Evolutionary conservation across 2,329 filamentous ascomycete genomes (phyloP).

Genomic region (Mycosphaerella arachidis): DNA sequence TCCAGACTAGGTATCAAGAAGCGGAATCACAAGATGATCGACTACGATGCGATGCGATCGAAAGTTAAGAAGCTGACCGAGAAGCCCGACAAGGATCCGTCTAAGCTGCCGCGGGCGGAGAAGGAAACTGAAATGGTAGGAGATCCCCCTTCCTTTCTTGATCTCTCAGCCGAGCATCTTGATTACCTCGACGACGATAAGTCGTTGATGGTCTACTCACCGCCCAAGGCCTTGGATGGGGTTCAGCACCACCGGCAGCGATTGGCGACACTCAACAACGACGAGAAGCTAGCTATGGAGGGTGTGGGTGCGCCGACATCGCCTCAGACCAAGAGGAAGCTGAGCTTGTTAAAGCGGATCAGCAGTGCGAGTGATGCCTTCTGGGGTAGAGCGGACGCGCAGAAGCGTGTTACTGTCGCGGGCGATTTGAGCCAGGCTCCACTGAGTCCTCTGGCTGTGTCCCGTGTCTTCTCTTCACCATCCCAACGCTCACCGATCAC

Average conservation of each 20-base stretch:
- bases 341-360: conserved; percentile 12
- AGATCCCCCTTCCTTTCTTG: conserved; percentile 14
- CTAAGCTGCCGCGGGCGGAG: conserved; percentile 90
- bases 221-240: conserved; percentile 26
- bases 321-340: conserved; percentile 6
- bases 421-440: background rate
- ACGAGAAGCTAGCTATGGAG: conserved; percentile 15
- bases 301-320: conserved; percentile 11
- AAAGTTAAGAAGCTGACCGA: conserved; percentile 96
- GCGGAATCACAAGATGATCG: conserved; percentile 94
- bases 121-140: conserved; percentile 82
- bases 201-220: conserved; percentile 22
- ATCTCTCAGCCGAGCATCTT: conserved; percentile 13
- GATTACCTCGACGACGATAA: conserved; percentile 9
- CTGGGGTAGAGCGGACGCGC: background rate
- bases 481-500: background rate
- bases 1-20: conserved; percentile 75
- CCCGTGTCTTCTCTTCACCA: background rate
- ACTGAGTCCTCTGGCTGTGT: background rate
- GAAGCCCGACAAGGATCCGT: conserved; percentile 97
- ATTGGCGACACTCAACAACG: background rate
- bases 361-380: conserved; percentile 13
- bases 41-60: conserved; percentile 92
- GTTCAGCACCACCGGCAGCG: conserved; percentile 14
- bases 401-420: background rate